phyloP scores from a whole-genome alignment of 1,284 basidiomycete genomes.

The Retiboletus flavoniger region DNA sequence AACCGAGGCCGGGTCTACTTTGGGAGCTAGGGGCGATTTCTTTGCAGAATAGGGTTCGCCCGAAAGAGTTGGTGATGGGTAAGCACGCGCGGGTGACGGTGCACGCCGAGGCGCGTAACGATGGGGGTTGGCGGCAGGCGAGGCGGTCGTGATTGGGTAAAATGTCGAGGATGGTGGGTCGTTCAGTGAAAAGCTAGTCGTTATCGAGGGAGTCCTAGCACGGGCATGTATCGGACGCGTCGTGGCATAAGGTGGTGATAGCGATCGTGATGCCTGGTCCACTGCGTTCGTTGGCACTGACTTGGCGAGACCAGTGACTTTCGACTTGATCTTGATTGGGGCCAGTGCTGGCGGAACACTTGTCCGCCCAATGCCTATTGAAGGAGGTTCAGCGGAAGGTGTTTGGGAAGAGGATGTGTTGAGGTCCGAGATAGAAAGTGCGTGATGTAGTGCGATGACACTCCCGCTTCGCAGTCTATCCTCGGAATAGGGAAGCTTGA shows the following conservation, averaged over 20 bases:
- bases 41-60: conserved; percentile 33
- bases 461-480: conserved; percentile 36
- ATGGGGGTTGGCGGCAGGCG: conserved; percentile 56
- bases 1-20: conserved; percentile 52
- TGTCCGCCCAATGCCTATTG: conserved; percentile 9
- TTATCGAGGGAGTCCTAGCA: conserved; percentile 45
- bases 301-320: conserved; percentile 49
- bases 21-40: conserved; percentile 30
- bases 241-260: conserved; percentile 35
- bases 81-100: conserved; percentile 34
- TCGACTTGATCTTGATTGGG: conserved; percentile 52
- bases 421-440: conserved; percentile 31
- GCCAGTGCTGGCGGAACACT: conserved; percentile 13
- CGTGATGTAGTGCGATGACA: conserved; percentile 36
- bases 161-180: conserved; percentile 34
- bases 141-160: conserved; percentile 57
- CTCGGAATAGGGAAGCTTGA: conserved; percentile 19
- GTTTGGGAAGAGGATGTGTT: conserved; percentile 13
- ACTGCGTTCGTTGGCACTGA: conserved; percentile 25
- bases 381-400: conserved; percentile 18
- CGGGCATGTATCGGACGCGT: conserved; percentile 36
- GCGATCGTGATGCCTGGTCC: conserved; percentile 21
- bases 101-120: conserved; percentile 45
- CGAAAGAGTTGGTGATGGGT: conserved; percentile 38
- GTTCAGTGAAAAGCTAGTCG: conserved; percentile 39